A percentile compares a stretch with the other conserved stretches of the same genome.
Conservation (phyloP, 2,329 filamentous ascomycete species). For the Talaromyces sp. region DNA sequence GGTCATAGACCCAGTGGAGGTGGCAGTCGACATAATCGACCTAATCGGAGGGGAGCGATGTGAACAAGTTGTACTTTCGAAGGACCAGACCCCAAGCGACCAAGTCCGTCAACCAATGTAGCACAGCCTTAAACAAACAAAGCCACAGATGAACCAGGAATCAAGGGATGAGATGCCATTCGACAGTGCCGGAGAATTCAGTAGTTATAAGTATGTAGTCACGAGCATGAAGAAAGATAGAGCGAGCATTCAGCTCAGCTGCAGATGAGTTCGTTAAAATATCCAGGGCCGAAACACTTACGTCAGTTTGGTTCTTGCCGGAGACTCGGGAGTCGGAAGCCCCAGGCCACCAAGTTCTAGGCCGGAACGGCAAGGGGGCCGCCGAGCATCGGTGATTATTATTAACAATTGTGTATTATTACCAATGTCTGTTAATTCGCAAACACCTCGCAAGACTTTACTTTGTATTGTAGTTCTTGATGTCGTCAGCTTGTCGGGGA, state of each 20-base stretch:
- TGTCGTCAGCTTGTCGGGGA: too few species aligned
- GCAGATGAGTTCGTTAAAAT: too few species aligned
- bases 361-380: too few species aligned
- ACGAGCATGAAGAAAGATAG: too few species aligned
- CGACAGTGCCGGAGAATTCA: neutral
- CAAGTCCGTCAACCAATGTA: neutral
- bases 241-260: neutral
- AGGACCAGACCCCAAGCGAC: neutral
- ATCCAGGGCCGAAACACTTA: neutral
- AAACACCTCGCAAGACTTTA: too few species aligned
- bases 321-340: neutral
- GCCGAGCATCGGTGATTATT: too few species aligned
- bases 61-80: neutral
- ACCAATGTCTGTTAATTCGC: too few species aligned
- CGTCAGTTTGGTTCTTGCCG: neutral
- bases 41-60: neutral
- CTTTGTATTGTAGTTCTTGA: too few species aligned
- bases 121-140: neutral
- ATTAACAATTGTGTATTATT: too few species aligned
- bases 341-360: too few species aligned
- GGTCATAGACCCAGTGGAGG: slow-evolving; percentile 12
- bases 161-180: neutral
- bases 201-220: neutral
- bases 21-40: slow-evolving; percentile 14
- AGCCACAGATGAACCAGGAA: neutral